phyloP scores from a whole-genome alignment of 1,284 basidiomycete genomes.

The Rugosomyces carneus region DNA sequence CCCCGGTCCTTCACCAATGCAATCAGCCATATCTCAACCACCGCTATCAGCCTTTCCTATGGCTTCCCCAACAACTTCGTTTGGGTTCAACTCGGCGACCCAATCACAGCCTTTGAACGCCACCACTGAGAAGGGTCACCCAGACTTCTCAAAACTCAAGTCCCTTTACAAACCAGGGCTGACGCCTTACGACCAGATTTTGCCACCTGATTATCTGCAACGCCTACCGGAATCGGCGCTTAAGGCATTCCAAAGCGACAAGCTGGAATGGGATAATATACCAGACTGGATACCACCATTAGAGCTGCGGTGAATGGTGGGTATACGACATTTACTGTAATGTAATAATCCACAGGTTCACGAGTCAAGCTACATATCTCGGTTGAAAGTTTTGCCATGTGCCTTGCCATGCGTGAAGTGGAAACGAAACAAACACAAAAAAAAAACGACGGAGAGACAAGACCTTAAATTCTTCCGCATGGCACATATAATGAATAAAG shows the following conservation, averaged over 20 bases:
- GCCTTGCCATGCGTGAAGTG: no score
- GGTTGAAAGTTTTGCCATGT: no score
- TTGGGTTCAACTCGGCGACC: neutral
- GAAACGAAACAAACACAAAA: no score
- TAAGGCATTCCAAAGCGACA: slow-evolving; percentile 53
- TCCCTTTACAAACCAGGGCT: slow-evolving; percentile 37
- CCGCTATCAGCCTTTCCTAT: slow-evolving; percentile 16
- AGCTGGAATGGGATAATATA: slow-evolving; percentile 69
- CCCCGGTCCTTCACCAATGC: slow-evolving; percentile 6
- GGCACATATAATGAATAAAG: no score
- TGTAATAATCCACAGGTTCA: no score
- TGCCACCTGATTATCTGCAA: slow-evolving; percentile 55
- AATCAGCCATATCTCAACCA: slow-evolving; percentile 9
- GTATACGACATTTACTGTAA: neutral
- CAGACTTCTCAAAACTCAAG: slow-evolving; percentile 33
- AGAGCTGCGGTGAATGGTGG: slow-evolving; percentile 43
- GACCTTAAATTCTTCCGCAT: no score
- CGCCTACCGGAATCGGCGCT: slow-evolving; percentile 46
- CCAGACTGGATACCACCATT: slow-evolving; percentile 77
- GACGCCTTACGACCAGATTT: slow-evolving; percentile 50
- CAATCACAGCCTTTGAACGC: neutral
- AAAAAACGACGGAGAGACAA: no score
- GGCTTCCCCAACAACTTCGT: slow-evolving; percentile 15
- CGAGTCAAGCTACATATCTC: no score
- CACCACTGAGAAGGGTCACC: neutral